These are phyloP conservation scores for Dendrocalamus latiflorus DNA, from an alignment of 202 grass and related monocot species.

Conservation along the genomic window DNA sequence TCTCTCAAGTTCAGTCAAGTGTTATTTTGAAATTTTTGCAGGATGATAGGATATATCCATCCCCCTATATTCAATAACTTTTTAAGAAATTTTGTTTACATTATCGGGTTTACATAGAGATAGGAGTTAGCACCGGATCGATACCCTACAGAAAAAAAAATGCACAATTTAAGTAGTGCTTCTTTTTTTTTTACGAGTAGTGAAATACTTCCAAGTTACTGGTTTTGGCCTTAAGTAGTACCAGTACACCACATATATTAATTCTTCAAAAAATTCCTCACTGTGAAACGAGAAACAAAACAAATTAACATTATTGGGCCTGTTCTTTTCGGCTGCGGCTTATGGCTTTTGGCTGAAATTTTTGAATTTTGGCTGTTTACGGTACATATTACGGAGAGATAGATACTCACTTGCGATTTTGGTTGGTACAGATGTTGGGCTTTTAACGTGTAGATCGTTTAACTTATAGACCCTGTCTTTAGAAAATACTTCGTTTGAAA, in stretches of 20 bases:
- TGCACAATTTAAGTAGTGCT: not conserved
- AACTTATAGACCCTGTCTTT: too few relatives aligned
- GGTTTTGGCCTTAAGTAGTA: not conserved
- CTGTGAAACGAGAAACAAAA: not conserved
- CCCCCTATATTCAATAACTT: not conserved
- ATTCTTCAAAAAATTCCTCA: not conserved
- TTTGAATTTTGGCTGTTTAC: too few relatives aligned
- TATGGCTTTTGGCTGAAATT: too few relatives aligned
- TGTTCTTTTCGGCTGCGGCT: too few relatives aligned
- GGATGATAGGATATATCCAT: not conserved
- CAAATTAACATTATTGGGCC: not conserved
- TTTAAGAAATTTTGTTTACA: not conserved
- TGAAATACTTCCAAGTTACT: not conserved
- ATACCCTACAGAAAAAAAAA: not conserved
- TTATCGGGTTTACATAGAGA: not conserved
- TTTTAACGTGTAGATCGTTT: too few relatives aligned
- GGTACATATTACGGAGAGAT: too few relatives aligned
- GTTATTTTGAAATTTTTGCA: not conserved
- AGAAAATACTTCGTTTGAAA: too few relatives aligned
- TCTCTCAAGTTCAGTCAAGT: not conserved
- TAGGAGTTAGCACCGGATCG: not conserved
- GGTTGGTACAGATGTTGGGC: too few relatives aligned
- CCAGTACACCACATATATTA: not conserved
- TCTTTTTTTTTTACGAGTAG: not conserved
- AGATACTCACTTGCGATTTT: too few relatives aligned